Conservation (phyloP, 2,329 filamentous ascomycete species). For the Beauveria sp. region DNA sequence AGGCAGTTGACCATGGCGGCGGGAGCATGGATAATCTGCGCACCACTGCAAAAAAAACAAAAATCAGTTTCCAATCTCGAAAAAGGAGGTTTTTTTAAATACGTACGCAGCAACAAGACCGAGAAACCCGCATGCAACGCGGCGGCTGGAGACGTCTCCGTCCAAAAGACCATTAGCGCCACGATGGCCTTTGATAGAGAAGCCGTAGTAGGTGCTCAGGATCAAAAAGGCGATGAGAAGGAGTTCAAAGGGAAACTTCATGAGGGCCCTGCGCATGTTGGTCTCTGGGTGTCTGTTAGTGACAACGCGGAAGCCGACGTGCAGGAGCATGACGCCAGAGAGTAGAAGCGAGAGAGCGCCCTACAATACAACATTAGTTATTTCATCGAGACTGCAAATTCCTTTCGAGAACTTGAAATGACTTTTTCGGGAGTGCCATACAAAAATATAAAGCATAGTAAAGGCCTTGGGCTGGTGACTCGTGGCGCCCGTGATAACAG, state of each 20-base stretch:
- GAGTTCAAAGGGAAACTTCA: not conserved
- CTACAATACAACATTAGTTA: not conserved
- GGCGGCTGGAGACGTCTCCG: not conserved
- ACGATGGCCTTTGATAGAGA: not conserved
- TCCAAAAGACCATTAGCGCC: not conserved
- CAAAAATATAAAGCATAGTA: slow-evolving; percentile 9
- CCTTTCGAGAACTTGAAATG: not conserved
- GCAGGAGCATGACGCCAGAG: not conserved
- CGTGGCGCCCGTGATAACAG: slow-evolving; percentile 5
- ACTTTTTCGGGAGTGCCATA: not conserved
- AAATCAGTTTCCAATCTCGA: not conserved
- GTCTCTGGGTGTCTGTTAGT: not conserved
- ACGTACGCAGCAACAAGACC: slow-evolving; percentile 4
- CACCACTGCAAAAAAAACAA: not conserved
- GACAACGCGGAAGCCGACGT: not conserved
- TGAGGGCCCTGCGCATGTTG: slow-evolving; percentile 3
- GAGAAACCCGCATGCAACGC: slow-evolving; percentile 8
- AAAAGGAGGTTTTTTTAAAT: no score
- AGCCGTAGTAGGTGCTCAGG: slow-evolving; percentile 1
- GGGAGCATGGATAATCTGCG: slow-evolving; percentile 1
- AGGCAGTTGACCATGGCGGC: slow-evolving; percentile 5
- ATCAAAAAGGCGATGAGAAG: not conserved
- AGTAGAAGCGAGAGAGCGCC: not conserved
- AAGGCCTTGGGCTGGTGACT: slow-evolving; percentile 6
- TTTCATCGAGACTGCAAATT: not conserved